phyloP scores from a whole-genome alignment of 768 basidiomycete species.

The Leucogyrophana mollusca region DNA sequence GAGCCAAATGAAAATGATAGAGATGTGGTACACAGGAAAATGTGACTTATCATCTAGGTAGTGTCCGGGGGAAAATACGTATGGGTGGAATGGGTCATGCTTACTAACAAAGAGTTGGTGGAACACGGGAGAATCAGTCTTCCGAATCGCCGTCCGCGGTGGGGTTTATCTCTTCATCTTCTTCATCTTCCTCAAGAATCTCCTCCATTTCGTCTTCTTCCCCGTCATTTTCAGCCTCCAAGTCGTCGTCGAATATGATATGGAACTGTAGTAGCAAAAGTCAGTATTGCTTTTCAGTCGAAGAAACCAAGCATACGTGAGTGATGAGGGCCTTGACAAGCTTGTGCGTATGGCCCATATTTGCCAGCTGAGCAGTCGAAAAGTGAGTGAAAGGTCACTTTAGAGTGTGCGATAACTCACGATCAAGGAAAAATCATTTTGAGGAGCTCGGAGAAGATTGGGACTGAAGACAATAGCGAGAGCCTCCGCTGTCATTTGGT shows the following conservation, averaged over 20 bases:
- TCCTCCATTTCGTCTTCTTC: conserved; percentile 68
- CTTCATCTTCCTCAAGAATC: conserved; percentile 68
- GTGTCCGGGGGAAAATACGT: too few species aligned
- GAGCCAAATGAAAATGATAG: too few species aligned
- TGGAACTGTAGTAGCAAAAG: conserved; percentile 43
- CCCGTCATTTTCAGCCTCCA: conserved; percentile 47
- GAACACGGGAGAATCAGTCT: conserved; percentile 14
- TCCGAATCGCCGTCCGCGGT: conserved; percentile 18
- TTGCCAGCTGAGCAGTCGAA: conserved; percentile 48
- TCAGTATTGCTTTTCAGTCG: conserved; percentile 2
- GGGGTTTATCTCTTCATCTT: conserved; percentile 31
- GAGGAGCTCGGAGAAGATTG: conserved; percentile 72
- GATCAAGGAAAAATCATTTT: conserved; percentile 76
- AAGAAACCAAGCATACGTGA: conserved; percentile 52
- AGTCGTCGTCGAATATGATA: conserved; percentile 75
- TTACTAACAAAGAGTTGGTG: too few species aligned
- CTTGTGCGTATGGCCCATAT: conserved; percentile 77
- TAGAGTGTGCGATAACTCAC: too few species aligned
- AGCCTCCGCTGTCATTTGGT: conserved; percentile 87
- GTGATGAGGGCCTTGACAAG: conserved; percentile 76
- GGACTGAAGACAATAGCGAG: conserved; percentile 87
- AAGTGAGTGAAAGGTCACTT: too few species aligned
- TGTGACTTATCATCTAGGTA: too few species aligned
- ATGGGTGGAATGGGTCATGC: too few species aligned
- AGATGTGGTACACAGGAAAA: too few species aligned